Percentiles rank a stretch among this genome's conserved stretches.
These are phyloP conservation scores for Apiospora hydei DNA, from an alignment of 2,329 filamentous ascomycete species.

Conservation along the genomic window DNA sequence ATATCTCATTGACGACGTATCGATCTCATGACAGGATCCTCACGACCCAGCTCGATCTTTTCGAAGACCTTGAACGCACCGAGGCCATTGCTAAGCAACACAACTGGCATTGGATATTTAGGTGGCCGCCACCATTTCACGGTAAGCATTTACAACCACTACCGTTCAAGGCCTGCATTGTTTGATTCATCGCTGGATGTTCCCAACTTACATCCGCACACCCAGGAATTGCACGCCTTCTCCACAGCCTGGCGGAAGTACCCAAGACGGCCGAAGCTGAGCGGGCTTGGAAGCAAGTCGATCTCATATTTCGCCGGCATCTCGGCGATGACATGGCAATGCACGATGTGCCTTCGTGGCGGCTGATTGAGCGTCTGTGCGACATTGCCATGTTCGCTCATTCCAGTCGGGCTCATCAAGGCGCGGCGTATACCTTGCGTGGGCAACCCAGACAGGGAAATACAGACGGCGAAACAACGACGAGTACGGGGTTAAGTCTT, in stretches of 20 bases:
- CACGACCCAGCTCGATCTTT: slow-evolving; percentile 29
- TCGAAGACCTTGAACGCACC: slow-evolving; percentile 30
- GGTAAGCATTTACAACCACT: neutral
- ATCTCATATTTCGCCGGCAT: slow-evolving; percentile 30
- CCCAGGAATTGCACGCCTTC: slow-evolving; percentile 28
- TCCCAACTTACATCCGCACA: neutral
- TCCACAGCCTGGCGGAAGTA: slow-evolving; percentile 30
- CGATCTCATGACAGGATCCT: neutral
- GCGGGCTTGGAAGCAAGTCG: slow-evolving; percentile 32
- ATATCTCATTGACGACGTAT: neutral
- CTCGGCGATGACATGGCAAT: slow-evolving; percentile 31
- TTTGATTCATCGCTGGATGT: neutral
- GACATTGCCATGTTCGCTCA: slow-evolving; percentile 33
- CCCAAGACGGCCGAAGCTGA: slow-evolving; percentile 29
- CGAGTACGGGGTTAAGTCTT: neutral
- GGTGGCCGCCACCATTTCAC: slow-evolving; percentile 29
- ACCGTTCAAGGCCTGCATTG: no score
- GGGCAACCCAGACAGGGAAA: neutral
- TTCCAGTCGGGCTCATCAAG: slow-evolving; percentile 8
- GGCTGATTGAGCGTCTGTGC: slow-evolving; percentile 31
- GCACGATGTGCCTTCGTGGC: slow-evolving; percentile 30
- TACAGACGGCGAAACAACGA: neutral
- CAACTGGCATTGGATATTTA: slow-evolving; percentile 32
- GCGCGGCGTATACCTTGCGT: slow-evolving; percentile 10
- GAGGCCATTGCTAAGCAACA: slow-evolving; percentile 29